Conservation (phyloP, 2,329 filamentous ascomycete genomes). For the Capronia epimyces region DNA sequence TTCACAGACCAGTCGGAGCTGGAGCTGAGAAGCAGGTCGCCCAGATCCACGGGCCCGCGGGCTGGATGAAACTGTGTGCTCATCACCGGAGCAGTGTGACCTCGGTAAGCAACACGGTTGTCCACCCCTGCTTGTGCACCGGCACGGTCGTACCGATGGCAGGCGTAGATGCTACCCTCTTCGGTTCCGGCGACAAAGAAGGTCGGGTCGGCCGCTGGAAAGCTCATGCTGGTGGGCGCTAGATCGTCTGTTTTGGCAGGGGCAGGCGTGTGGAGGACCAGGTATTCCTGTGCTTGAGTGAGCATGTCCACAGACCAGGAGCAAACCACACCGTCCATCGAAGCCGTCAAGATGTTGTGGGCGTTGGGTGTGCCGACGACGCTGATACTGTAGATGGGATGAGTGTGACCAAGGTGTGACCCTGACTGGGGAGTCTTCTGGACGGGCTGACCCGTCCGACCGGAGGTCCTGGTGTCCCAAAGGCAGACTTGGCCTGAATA, state of each 20-base stretch:
- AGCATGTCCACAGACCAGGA: constrained; percentile 98
- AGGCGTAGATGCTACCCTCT: constrained; percentile 92
- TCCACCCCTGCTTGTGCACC: constrained; percentile 96
- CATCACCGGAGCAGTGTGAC: constrained; percentile 91
- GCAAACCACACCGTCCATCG: constrained; percentile 92
- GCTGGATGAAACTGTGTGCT: constrained; percentile 93
- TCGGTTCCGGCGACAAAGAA: constrained; percentile 97
- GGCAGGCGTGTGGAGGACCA: constrained; percentile 78
- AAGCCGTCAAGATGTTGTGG: constrained; percentile 96
- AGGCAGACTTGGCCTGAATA: constrained; percentile 95
- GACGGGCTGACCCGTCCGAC: constrained; percentile 62
- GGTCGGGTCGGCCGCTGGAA: constrained; percentile 89
- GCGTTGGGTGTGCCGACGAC: constrained; percentile 98
- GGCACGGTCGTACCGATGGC: constrained; percentile 93
- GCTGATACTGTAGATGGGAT: constrained; percentile 90
- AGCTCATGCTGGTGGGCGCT: constrained; percentile 88
- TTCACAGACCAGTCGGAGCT: constrained; percentile 97
- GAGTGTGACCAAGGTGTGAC: constrained; percentile 71
- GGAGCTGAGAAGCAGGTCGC: constrained; percentile 86
- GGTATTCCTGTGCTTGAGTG: constrained; percentile 87
- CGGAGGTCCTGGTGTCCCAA: constrained; percentile 89
- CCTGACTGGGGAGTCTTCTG: constrained; percentile 95
- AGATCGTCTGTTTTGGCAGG: constrained; percentile 91
- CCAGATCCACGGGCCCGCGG: constrained; percentile 85
- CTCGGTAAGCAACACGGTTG: constrained; percentile 76